phyloP scores from a whole-genome alignment of 257 asterid species.

The Solanum habrochaites region DNA sequence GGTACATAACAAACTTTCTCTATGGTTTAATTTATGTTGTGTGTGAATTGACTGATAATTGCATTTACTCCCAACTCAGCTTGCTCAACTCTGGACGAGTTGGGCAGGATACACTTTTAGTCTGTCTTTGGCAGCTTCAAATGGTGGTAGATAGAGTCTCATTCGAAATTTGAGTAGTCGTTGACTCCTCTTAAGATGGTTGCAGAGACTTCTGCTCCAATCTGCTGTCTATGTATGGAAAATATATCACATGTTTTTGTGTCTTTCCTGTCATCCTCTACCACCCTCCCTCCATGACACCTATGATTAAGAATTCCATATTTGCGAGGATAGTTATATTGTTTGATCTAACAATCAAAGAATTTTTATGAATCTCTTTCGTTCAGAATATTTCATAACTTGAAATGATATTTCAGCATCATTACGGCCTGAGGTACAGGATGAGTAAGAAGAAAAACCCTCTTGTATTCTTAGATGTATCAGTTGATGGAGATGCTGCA shows the following conservation, averaged over 20 bases:
- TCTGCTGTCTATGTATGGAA: not conserved
- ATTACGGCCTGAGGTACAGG: conserved; percentile 11
- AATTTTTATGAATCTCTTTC: not conserved
- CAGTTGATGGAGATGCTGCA: conserved; percentile 52
- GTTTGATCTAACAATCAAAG: not conserved
- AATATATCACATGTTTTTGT: not conserved
- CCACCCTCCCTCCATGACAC: not conserved
- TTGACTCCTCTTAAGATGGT: not conserved
- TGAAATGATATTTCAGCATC: not conserved
- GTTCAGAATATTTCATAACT: not conserved
- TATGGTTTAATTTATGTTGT: not conserved
- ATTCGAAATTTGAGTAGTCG: not conserved
- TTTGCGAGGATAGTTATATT: not conserved
- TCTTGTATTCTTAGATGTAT: conserved; percentile 65
- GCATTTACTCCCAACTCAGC: not conserved
- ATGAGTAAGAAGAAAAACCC: conserved; percentile 68
- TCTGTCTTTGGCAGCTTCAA: not conserved
- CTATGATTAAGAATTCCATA: not conserved
- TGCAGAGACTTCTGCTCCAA: not conserved
- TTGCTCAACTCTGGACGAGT: not conserved
- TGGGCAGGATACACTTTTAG: not conserved
- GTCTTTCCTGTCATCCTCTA: not conserved
- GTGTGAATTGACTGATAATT: not conserved
- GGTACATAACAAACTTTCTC: not conserved
- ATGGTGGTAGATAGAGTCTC: not conserved